Conservation (phyloP, 805 yeast genomes). For the Monosporozyma solicola region DNA sequence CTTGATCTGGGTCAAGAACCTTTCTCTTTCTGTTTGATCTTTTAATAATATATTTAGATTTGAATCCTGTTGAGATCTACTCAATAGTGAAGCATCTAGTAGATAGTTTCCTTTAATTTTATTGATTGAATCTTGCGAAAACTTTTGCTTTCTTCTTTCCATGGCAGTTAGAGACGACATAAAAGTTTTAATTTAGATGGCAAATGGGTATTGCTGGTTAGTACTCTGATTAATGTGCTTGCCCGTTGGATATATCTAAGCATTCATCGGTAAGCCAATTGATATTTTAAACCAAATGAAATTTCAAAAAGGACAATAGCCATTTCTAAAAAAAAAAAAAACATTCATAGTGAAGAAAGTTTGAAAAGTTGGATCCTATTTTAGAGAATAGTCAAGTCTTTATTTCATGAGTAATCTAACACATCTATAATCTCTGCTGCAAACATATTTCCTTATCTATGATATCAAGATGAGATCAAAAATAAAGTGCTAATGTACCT, state of each 20-base stretch:
- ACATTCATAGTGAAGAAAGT: background rate
- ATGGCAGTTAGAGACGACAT: background rate
- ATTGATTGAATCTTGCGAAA: constrained; percentile 21
- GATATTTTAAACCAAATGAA: background rate
- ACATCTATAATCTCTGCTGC: too few species aligned
- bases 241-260: too few species aligned
- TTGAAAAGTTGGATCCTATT: too few species aligned
- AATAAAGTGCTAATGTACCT: background rate
- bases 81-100: constrained; percentile 43
- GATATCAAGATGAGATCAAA: background rate
- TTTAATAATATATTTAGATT: constrained; percentile 32
- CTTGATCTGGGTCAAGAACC: constrained; percentile 34
- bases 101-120: constrained; percentile 16
- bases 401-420: too few species aligned
- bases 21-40: constrained; percentile 35
- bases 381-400: too few species aligned
- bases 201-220: background rate
- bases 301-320: background rate
- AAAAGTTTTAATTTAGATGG: background rate
- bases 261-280: background rate
- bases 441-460: too few species aligned
- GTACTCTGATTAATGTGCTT: background rate
- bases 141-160: constrained; percentile 29
- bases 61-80: constrained; percentile 54
- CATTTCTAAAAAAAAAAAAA: background rate